Evolutionary conservation across 768 basidiomycete species (phyloP).

Genomic region (Lentinula detonsa): DNA sequence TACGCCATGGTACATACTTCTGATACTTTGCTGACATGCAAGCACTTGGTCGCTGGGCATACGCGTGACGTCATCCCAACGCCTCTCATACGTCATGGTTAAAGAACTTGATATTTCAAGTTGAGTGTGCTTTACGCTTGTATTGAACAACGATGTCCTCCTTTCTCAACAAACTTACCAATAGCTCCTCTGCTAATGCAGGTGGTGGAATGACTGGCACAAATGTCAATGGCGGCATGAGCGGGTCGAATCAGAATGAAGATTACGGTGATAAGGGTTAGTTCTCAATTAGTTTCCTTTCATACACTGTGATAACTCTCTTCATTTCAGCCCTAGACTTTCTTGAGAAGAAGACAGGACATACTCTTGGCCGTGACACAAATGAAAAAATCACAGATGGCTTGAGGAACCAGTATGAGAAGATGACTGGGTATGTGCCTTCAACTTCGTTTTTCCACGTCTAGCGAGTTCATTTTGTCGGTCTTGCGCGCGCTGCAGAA

Average conservation of each 20-base stretch:
- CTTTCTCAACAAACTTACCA: background rate
- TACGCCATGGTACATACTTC: too few species aligned
- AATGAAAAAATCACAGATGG: conserved; percentile 4
- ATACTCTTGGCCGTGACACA: background rate
- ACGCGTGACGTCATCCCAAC: too few species aligned
- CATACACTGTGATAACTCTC: background rate
- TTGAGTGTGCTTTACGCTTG: too few species aligned
- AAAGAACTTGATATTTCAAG: too few species aligned
- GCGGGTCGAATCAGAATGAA: background rate
- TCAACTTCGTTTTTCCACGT: background rate
- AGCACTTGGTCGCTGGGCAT: too few species aligned
- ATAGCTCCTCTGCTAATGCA: background rate
- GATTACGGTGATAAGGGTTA: conserved; percentile 3
- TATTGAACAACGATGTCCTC: background rate
- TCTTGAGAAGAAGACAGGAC: background rate
- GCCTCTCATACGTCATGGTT: too few species aligned
- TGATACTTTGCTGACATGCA: too few species aligned
- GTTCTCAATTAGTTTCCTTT: background rate
- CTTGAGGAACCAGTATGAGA: background rate
- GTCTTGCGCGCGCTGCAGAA: background rate
- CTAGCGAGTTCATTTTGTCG: background rate
- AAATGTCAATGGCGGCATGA: background rate
- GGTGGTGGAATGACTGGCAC: background rate
- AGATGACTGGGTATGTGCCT: conserved; percentile 2
- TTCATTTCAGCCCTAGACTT: background rate